phyloP scores from a whole-genome alignment of 2,329 filamentous ascomycete genomes.

The Pseudodiploospora longispora region DNA sequence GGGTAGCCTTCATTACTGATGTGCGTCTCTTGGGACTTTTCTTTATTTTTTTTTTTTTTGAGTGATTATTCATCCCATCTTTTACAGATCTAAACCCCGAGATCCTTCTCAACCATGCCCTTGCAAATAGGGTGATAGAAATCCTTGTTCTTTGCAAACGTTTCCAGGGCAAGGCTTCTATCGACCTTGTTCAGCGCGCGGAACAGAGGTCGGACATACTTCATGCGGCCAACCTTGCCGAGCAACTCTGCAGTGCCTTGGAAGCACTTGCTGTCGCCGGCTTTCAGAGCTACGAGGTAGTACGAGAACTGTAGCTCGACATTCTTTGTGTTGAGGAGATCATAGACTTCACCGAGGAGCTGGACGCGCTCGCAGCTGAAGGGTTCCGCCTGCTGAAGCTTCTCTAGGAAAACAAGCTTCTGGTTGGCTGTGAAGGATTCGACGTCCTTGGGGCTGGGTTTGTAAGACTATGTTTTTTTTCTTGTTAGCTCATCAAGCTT shows the following conservation, averaged over 20 bases:
- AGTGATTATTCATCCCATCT: neutral
- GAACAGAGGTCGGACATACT: conserved; percentile 87
- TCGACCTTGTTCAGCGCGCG: conserved; percentile 68
- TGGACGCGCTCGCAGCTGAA: conserved; percentile 59
- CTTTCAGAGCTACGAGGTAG: conserved; percentile 69
- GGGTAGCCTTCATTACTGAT: neutral
- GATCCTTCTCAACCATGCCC: conserved; percentile 78
- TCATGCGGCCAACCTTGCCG: conserved; percentile 85
- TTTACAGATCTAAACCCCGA: conserved; percentile 33
- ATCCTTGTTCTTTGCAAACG: conserved; percentile 78
- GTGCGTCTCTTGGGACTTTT: neutral
- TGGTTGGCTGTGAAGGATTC: conserved; percentile 75
- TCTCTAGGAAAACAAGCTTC: conserved; percentile 82
- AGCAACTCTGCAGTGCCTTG: conserved; percentile 65
- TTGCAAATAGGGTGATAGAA: conserved; percentile 96
- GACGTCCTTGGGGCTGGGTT: conserved; percentile 61
- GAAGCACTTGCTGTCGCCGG: conserved; percentile 62
- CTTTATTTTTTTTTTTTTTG: neutral
- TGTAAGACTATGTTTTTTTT: conserved; percentile 40
- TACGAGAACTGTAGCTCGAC: conserved; percentile 80
- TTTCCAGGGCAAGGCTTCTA: conserved; percentile 64
- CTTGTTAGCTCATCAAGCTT: conserved; percentile 10
- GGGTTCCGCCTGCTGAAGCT: conserved; percentile 55
- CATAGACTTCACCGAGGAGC: conserved; percentile 67
- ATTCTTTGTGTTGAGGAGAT: conserved; percentile 66